Evolutionary conservation across 805 yeast species (phyloP).

Genomic region (Candida oleophila): DNA sequence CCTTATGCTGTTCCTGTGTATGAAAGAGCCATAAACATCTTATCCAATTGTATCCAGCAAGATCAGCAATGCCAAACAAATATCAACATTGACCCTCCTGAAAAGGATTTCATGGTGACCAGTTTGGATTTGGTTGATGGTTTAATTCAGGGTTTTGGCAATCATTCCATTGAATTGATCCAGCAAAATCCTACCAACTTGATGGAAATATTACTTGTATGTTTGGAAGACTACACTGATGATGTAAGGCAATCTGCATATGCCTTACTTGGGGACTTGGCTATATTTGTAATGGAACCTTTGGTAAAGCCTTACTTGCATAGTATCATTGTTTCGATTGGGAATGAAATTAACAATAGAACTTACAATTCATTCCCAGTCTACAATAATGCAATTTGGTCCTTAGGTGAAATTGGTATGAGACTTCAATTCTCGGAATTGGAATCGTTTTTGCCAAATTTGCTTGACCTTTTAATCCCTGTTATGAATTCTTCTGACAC

Average conservation of each 20-base stretch:
- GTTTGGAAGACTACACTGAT: conserved; percentile 70
- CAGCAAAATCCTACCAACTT: conserved; percentile 36
- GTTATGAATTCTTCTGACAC: conserved; percentile 55
- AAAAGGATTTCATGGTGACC: conserved; percentile 86
- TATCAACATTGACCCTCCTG: conserved; percentile 73
- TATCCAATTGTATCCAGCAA: conserved; percentile 64
- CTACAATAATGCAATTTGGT: conserved; percentile 90
- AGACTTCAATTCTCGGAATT: conserved; percentile 48
- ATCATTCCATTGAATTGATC: conserved; percentile 57
- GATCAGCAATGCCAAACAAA: conserved; percentile 64
- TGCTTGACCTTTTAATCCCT: conserved; percentile 57
- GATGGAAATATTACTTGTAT: conserved; percentile 61
- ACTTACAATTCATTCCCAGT: conserved; percentile 56
- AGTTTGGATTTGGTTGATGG: conserved; percentile 91
- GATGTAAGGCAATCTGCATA: conserved; percentile 94
- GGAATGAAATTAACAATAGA: conserved; percentile 62
- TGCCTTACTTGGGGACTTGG: conserved; percentile 88
- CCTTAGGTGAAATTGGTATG: conserved; percentile 82
- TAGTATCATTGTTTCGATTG: conserved; percentile 61
- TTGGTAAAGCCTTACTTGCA: conserved; percentile 48
- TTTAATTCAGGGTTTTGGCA: conserved; percentile 81
- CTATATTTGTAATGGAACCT: conserved; percentile 52
- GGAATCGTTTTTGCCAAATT: conserved; percentile 51
- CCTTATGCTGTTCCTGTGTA: conserved; percentile 89
- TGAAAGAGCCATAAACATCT: conserved; percentile 69